Conservation (phyloP, 2,329 filamentous ascomycete genomes). For the Hymenoscyphus fraxineus region DNA sequence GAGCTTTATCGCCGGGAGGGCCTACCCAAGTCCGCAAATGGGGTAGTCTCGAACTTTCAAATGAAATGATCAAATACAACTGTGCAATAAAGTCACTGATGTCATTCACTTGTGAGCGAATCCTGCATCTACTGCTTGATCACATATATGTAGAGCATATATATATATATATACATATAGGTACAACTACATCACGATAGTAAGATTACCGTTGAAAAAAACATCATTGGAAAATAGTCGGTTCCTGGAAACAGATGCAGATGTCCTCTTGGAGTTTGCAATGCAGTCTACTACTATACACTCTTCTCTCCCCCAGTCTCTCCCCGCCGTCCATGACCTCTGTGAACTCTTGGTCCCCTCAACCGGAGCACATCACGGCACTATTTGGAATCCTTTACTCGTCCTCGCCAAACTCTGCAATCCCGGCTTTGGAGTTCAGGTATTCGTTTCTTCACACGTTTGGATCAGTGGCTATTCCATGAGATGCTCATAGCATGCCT, state of each 20-base stretch:
- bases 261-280: conserved; percentile 12
- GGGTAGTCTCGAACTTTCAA: neutral
- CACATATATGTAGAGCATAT: neutral
- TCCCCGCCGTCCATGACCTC: conserved; percentile 14
- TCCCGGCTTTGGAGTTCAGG: conserved; percentile 74
- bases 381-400: conserved; percentile 31
- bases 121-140: neutral
- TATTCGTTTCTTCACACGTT: conserved; percentile 63
- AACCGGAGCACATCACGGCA: conserved; percentile 28
- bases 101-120: neutral
- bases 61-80: neutral
- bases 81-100: neutral
- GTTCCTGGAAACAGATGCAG: neutral
- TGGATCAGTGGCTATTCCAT: conserved; percentile 10
- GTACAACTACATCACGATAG: too few relatives aligned
- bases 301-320: conserved; percentile 15
- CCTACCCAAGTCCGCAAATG: neutral
- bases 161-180: neutral
- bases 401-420: conserved; percentile 47
- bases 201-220: neutral
- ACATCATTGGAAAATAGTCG: neutral
- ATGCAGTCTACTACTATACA: conserved; percentile 33
- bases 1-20: neutral
- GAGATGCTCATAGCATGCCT: neutral
- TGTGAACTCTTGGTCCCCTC: conserved; percentile 15